Evolutionary conservation across 495 filamentous ascomycete species (phyloP), one percentile per base, ranked within the genome.

Genomic region (Rhypophila decipiens): DNA sequence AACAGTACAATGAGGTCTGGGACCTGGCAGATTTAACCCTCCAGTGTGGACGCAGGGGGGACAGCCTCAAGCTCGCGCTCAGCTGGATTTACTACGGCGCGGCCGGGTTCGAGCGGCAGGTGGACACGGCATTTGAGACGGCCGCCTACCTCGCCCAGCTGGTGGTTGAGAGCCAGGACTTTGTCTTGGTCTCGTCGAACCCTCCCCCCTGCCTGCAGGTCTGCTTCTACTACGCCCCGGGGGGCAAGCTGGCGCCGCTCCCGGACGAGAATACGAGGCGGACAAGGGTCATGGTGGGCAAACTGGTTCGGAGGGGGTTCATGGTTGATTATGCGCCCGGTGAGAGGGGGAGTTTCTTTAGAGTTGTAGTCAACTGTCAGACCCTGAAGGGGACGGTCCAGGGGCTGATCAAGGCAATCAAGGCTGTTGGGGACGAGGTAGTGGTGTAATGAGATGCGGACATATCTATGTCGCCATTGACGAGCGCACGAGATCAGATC

Each of bases 311-410:
- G 18, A 77, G 77, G 64, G 93, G 91, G 2, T 96, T 90, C 64
- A 95, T 96, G 90, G 75, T 96, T 22, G 91, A 97, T 70, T 96
- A 87, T 69, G 87, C 90, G 45, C 88, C 88, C 0, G 86, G 84
- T 19, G 74, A 80, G 51, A 77, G 73, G 57, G 91, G 91, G 5
- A 83, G 78, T 61, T 90, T 96, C 58, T 89, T 97, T 66, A 73
- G 91, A 39, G 90, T 87, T 13, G 91, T 97, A 39, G 86, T 95
- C 0, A 94, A 90, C 72, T 74, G 77, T 33, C 74, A 78, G 65
- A 95, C 88, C 17, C 71, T 72, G 47, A 76, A 59, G 65, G 78
- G 78, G 55, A 94, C 88, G 5, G 75, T 93, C 39, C 87, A 94
- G 53, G 79, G 79, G 37, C 68, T 97, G 51, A 74, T 96, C 8